Evolutionary conservation across 2,329 filamentous ascomycete species (phyloP), one percentile per base, ranked within the genome.

Genomic region (Diaporthe batatas): DNA sequence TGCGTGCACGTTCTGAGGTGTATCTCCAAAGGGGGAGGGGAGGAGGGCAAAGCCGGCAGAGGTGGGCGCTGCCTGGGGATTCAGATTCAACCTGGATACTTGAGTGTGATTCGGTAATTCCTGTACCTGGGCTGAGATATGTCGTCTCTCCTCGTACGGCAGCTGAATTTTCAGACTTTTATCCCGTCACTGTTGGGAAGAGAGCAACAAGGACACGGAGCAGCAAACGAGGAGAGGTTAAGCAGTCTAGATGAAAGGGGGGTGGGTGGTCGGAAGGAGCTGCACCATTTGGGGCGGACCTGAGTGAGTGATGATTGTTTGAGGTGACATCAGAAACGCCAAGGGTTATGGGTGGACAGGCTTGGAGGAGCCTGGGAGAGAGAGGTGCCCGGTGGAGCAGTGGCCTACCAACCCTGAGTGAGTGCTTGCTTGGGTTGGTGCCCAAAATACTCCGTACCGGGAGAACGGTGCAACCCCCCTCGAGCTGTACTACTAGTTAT

Each of bases 301-400:
- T 32, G 6, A 53, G 47, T 18, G 44, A 65, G 47, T 67, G 62
- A 14, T 67, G 32, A 67, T 51, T 67, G 62, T 67, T 67, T 67
- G 62, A 53, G 47, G 62, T 67, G 62, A 67, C 62, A 67, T 67
- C 62, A 67, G 62, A 67, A 67, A 67, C 32, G 32, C 44, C 62
- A 34, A 67, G 62, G 62, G 44, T 67, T 39, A 62, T 62, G 62
- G n/a, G 32, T 25, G 44, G 44, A 18, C n/a, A 7, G 62, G 6
- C 53, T 55, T 49, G 16, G 11, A 2, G 3, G 14, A 12, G 29
- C 21, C n/a, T 8, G 44, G 32, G 21, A 29, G 42, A 23, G 21
- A 29, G 42, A 23, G 29, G 11, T 59, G 6, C 29, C 7, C 23
- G 29, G 44, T 36, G 47, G 47, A 21, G 34, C 21, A 39, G 47